Percentiles rank a stretch among this genome's conserved stretches.
Conservation (phyloP, 768 basidiomycete species). For the Russula sp. region DNA sequence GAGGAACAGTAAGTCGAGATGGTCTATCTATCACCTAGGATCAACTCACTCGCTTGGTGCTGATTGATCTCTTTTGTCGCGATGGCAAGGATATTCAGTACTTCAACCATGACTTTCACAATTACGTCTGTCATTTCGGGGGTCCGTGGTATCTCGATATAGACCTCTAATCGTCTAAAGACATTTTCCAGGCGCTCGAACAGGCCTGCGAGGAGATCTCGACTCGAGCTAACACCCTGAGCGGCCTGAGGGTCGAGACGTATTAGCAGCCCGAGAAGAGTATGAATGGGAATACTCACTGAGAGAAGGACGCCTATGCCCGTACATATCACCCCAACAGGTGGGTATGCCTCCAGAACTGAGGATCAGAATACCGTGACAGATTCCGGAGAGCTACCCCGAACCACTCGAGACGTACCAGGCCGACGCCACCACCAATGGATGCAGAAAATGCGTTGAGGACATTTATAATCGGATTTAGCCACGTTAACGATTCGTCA, state of each 20-base stretch:
- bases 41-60: background rate
- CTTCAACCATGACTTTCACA: conserved; percentile 7
- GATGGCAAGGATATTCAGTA: conserved; percentile 9
- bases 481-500: background rate
- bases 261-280: background rate
- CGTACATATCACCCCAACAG: background rate
- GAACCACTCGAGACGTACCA: background rate
- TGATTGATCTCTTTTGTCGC: conserved; percentile 2
- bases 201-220: background rate
- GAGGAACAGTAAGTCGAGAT: background rate
- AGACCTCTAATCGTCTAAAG: conserved; percentile 1
- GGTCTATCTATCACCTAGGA: fast-evolving
- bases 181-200: background rate
- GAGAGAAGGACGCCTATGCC: conserved; percentile 7
- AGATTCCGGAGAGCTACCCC: too few species aligned
- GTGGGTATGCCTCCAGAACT: background rate
- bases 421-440: background rate
- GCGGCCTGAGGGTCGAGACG: background rate
- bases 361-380: conserved; percentile 2
- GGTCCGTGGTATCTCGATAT: background rate
- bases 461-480: background rate
- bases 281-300: background rate
- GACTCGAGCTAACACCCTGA: background rate
- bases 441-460: background rate
- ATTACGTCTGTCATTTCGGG: background rate